These are phyloP conservation scores for Zea luxurians DNA, from an alignment of 176 grass and related monocot species.

Conservation along the genomic window DNA sequence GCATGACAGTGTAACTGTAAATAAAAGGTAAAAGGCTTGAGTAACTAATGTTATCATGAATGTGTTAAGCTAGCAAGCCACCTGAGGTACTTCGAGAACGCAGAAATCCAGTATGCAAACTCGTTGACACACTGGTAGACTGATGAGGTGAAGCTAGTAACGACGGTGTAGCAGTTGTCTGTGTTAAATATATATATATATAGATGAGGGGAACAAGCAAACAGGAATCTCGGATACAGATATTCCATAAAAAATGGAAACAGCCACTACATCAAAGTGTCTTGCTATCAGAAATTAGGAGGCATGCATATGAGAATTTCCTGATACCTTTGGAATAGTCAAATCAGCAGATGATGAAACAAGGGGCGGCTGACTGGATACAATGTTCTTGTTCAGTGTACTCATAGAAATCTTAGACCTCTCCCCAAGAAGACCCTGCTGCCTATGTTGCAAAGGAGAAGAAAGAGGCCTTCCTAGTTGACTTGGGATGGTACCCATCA, in stretches of 20 bases:
- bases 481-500: conserved; percentile 49
- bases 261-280: too few relatives aligned
- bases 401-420: conserved; percentile 42
- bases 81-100: conserved; percentile 59
- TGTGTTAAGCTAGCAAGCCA: conserved; percentile 32
- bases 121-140: conserved; percentile 42
- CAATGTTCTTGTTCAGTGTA: conserved; percentile 47
- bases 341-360: conserved; percentile 50
- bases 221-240: conserved; percentile 12
- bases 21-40: conserved; percentile 12
- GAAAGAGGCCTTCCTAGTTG: conserved; percentile 59
- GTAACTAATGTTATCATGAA: neutral
- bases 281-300: too few relatives aligned
- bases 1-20: conserved; percentile 18
- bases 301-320: conserved; percentile 2
- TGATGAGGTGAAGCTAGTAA: conserved; percentile 50
- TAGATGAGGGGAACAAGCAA: conserved; percentile 21
- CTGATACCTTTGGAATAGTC: conserved; percentile 56
- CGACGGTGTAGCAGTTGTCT: conserved; percentile 48
- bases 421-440: conserved; percentile 63
- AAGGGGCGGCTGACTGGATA: conserved; percentile 49
- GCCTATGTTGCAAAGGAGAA: conserved; percentile 62
- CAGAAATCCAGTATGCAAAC: conserved; percentile 49
- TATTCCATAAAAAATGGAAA: conserved; percentile 1
- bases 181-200: neutral